Evolutionary conservation across 1,284 basidiomycete genomes (phyloP).

Genomic region (Gymnopus androsaceus): DNA sequence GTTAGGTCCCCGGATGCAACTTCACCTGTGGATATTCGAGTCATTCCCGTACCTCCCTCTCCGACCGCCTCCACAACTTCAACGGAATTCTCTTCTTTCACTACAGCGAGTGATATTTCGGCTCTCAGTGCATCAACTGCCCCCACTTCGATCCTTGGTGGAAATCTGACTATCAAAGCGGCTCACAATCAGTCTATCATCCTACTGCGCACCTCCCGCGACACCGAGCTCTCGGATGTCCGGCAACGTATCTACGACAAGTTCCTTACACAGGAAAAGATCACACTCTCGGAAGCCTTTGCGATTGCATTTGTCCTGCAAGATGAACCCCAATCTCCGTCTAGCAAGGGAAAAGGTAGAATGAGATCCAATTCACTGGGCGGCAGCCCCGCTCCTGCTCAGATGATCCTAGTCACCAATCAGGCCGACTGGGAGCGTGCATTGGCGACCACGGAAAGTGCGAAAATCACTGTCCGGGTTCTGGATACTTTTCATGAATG

Average conservation of each 20-base stretch:
- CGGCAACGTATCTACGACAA: conserved; percentile 61
- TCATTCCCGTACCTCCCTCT: conserved; percentile 4
- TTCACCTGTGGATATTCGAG: background rate
- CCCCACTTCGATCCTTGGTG: conserved; percentile 22
- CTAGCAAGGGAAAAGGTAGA: conserved; percentile 8
- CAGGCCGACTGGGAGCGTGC: conserved; percentile 20
- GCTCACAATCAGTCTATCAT: conserved; percentile 61
- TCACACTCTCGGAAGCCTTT: conserved; percentile 55
- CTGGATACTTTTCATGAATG: conserved; percentile 14
- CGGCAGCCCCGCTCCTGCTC: background rate
- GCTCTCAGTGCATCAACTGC: conserved; percentile 18
- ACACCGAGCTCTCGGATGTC: conserved; percentile 48
- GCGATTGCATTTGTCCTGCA: conserved; percentile 49
- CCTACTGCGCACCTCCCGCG: conserved; percentile 54
- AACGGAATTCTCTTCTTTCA: conserved; percentile 27
- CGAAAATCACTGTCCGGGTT: conserved; percentile 18
- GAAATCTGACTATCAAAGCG: conserved; percentile 63
- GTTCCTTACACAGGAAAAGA: conserved; percentile 58
- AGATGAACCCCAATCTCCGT: conserved; percentile 51
- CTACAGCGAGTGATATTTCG: conserved; percentile 13
- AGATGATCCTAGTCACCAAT: conserved; percentile 17
- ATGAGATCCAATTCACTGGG: conserved; percentile 14
- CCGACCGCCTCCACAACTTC: conserved; percentile 25
- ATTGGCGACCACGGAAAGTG: conserved; percentile 3
- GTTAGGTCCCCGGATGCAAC: conserved; percentile 17